Evolutionary conservation across 345 rosid species (phyloP), one percentile per base, ranked within the genome.

Genomic region (Eucalyptus erythrocorys): DNA sequence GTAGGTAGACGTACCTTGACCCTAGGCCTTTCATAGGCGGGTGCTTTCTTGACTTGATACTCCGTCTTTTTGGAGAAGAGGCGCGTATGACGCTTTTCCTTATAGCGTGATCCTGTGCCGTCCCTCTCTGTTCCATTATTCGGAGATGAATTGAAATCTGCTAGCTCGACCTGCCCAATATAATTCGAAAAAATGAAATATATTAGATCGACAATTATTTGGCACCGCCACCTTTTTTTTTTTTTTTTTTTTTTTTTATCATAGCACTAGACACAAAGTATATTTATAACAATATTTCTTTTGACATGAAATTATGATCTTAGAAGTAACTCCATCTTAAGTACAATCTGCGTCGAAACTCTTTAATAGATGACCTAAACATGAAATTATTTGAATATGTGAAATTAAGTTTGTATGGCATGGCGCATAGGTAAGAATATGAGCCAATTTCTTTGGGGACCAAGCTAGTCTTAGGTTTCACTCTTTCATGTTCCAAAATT

Each of bases 61-160:
- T 99, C 92, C 90, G 95, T 96, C 93, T 96, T 96, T 92, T 93
- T 97, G 7, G 99, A 94, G 91, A 96, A 96, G 16, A 96, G 95
- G 85, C 90, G 96, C 3, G 93, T 93, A 50, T 95, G 94, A 43
- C 99, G 95, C 89, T 96, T 97, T 90, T 97, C 98, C 87, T 93
- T 96, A 91, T 96, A 95, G 85, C 99, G 95, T 53, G 94, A 42
- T 37, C 96, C 96, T 81, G 97, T 95, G 64, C 98, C 99, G 66
- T 96, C 98, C 88, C 98, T 91, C 90, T 92, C 86, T 17, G 94
- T 94, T 53, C 91, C 96, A 87, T 88, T 90, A 9, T 93, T 97
- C 15, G 92, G 88, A 89, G 96, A 95, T 84, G 94, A 90, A 91
- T 95, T 97, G 13, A 96, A 95, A 55, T 96, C 95, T 3, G 94